Base-by-base conservation (phyloP, 2,329 filamentous ascomycete species). In the Xylaria sp. region DNA sequence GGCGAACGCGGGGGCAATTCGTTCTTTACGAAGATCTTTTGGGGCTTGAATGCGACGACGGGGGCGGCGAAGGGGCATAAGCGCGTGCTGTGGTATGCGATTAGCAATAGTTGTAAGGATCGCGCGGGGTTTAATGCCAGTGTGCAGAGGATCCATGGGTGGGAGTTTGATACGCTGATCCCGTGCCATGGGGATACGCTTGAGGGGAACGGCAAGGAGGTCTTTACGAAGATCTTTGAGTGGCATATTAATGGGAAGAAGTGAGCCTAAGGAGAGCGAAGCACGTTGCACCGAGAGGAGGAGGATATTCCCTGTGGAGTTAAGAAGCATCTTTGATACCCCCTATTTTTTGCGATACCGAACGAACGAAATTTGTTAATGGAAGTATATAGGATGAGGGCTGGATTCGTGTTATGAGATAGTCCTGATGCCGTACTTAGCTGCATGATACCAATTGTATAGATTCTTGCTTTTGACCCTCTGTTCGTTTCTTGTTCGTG, bases 161-260 rank as follows among this genome's bases (percentile, higher is more conserved):
- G 93, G 93, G 88, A 93, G 60, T 96, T 97, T 72, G 84, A 88
- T 65, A 86, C 86, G 46, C 80, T 97, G 54, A 86, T 99, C 61
- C 92, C 93, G 0, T 97, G 93, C 73, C 94, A 99, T 75, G 94
- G 94, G 7, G 94, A 99, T 76, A 87, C 90, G 13, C 86, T 97
- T 65, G 88, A 94, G 73, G 79, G 77, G 1, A 74, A 79, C 63
- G 92, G 83, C 8, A 96, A 95, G 79, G 82, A 81, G 9, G 78
- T 90, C 13, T 96, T 93, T 66, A 78, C 82, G 68, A 90, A 89
- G 73, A 80, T 95, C 10, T 91, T 96, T 75, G 82, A 83, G 68
- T 97, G 92, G 92, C 90, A 95, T 77, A 72, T 96, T 70, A 77
- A 83, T 53, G 69, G 70, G 56, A 67, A 70, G 59, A 74, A 74